These are phyloP conservation scores for Metschnikowia santaceciliae DNA, from an alignment of 805 yeast genomes.

Conservation along the genomic window DNA sequence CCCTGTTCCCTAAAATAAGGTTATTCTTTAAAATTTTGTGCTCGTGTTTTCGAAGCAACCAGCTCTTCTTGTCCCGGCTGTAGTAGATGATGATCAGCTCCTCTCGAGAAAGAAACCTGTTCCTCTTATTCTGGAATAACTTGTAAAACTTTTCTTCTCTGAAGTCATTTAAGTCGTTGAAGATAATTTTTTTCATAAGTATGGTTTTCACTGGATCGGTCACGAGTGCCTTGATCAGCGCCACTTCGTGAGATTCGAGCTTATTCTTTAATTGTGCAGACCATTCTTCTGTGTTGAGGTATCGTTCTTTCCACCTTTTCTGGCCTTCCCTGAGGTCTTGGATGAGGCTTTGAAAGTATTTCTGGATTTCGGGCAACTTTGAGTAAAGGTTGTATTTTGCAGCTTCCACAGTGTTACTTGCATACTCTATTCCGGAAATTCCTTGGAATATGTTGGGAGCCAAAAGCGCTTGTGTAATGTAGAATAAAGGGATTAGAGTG, in stretches of 20 bases:
- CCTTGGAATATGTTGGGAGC: not conserved
- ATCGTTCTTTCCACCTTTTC: not conserved
- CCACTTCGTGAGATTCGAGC: not conserved
- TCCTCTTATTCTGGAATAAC: constrained; percentile 2
- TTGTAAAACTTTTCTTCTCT: not conserved
- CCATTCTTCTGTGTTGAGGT: not conserved
- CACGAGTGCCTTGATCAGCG: not conserved
- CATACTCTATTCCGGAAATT: not conserved
- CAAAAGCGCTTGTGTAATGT: not conserved
- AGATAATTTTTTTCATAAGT: not conserved
- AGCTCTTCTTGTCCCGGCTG: constrained; percentile 3
- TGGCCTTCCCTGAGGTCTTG: not conserved
- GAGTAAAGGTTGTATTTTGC: not conserved
- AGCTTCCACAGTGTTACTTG: not conserved
- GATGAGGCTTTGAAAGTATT: not conserved
- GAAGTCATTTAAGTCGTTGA: not conserved
- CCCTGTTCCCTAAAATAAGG: constrained; percentile 3
- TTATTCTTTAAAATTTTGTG: not conserved
- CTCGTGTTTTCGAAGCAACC: constrained; percentile 7
- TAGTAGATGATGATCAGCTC: constrained; percentile 8
- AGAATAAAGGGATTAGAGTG: not conserved
- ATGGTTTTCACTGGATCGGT: not conserved
- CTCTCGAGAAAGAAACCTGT: constrained; percentile 2
- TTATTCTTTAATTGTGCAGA: not conserved
- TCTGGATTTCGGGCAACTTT: not conserved